Percentiles rank a stretch among this genome's conserved stretches.
These are phyloP conservation scores for Cyclanthera cordifolia DNA, from an alignment of 306 rosid genomes.

Conservation along the genomic window DNA sequence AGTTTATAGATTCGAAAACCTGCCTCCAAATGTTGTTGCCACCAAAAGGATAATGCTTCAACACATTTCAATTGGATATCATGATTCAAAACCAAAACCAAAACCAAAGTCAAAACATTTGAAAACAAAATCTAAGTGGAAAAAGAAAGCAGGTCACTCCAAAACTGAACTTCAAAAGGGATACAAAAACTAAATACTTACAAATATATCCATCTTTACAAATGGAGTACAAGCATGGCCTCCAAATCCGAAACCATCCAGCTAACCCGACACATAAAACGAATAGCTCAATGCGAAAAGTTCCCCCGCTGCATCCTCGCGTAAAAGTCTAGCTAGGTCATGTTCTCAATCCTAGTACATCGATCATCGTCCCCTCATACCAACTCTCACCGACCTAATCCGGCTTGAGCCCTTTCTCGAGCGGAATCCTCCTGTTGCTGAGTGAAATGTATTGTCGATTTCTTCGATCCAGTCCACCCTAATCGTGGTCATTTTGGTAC, in stretches of 20 bases:
- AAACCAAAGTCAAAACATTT: no score
- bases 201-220: constrained; percentile 4
- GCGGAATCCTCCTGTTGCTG: background rate
- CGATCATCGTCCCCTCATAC: no score
- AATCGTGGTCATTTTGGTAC: constrained; percentile 18
- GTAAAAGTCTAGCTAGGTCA: background rate
- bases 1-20: no score
- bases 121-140: background rate
- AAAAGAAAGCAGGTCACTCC: no score
- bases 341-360: background rate
- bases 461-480: no score
- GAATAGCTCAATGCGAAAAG: background rate
- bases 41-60: no score
- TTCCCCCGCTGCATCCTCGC: no score
- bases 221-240: constrained; percentile 4
- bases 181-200: background rate
- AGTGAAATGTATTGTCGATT: no score
- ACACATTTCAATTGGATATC: no score
- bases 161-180: no score
- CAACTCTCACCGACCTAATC: no score
- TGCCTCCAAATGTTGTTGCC: no score
- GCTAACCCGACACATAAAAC: background rate
- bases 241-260: background rate
- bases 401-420: background rate
- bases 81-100: background rate